Conservation (phyloP, 1,139 yeast genomes). For the Lodderomyces elongisporus region DNA sequence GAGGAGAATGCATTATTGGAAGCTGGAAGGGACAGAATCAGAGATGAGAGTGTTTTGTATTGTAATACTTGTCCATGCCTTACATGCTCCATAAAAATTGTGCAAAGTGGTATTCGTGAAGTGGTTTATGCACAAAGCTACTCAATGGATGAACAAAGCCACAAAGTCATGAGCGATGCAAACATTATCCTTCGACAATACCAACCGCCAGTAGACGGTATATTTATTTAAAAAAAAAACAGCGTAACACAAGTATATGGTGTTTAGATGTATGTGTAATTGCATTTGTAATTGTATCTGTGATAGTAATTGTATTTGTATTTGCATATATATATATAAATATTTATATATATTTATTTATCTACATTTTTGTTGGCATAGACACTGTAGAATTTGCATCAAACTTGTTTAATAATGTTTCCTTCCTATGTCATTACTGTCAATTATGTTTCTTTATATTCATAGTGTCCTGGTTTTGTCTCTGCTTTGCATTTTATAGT, state of each 20-base stretch:
- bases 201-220: slow-evolving; percentile 52
- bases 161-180: slow-evolving; percentile 66
- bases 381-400: no score
- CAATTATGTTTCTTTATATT: slow-evolving; percentile 52
- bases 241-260: background rate
- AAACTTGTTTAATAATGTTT: no score
- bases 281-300: no score
- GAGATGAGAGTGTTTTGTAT: slow-evolving; percentile 58
- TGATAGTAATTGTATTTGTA: no score
- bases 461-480: slow-evolving; percentile 78
- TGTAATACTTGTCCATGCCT: slow-evolving; percentile 98
- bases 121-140: slow-evolving; percentile 94
- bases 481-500: slow-evolving; percentile 51
- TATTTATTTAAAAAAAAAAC: slow-evolving; percentile 23
- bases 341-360: no score
- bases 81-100: slow-evolving; percentile 92
- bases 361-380: no score
- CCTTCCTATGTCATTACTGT: no score
- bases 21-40: slow-evolving; percentile 83
- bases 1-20: slow-evolving; percentile 95
- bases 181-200: slow-evolving; percentile 72
- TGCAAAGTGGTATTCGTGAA: slow-evolving; percentile 84
- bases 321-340: no score
- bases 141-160: slow-evolving; percentile 80
- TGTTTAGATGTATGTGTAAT: background rate